A percentile compares a stretch with the other conserved stretches of the same genome.
Conservation (phyloP, 2,329 filamentous ascomycete genomes). For the Gaeumannomyces tritici region DNA sequence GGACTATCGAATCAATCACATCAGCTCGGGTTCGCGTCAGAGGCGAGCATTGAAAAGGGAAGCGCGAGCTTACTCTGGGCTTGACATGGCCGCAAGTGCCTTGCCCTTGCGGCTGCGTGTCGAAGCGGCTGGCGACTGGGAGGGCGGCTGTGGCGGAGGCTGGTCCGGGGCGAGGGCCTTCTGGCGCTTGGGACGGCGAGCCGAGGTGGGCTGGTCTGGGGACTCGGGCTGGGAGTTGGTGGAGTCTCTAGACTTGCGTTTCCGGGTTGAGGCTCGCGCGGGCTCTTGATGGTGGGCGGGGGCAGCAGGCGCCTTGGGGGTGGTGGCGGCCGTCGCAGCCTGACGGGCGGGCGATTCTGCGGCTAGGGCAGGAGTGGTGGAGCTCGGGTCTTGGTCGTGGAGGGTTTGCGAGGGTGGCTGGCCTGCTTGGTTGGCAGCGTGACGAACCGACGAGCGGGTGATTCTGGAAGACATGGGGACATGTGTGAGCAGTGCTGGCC, state of each 20-base stretch:
- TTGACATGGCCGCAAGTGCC: constrained; percentile 59
- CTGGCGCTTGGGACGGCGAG: constrained; percentile 61
- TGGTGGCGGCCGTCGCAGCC: constrained; percentile 27
- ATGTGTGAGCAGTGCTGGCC: constrained; percentile 3
- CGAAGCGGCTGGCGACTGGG: constrained; percentile 25
- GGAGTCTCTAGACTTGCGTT: constrained; percentile 62
- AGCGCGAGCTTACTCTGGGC: constrained; percentile 50
- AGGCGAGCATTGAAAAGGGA: background rate
- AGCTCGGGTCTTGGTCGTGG: constrained; percentile 22
- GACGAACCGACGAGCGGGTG: constrained; percentile 88
- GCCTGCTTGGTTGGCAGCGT: constrained; percentile 59
- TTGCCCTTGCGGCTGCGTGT: constrained; percentile 52
- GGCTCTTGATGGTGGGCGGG: constrained; percentile 24
- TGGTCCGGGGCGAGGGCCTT: constrained; percentile 43
- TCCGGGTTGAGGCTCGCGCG: constrained; percentile 47
- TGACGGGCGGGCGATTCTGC: constrained; percentile 19
- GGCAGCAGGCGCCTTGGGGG: constrained; percentile 26
- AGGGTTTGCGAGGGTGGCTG: constrained; percentile 15
- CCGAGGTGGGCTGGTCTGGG: constrained; percentile 24
- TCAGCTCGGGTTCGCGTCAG: background rate
- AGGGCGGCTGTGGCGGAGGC: constrained; percentile 17
- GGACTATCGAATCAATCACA: constrained; percentile 2
- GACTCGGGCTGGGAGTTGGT: constrained; percentile 31
- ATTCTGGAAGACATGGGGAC: constrained; percentile 93
- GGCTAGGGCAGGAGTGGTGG: constrained; percentile 1